Evolutionary conservation across 2,329 filamentous ascomycete genomes (phyloP), one percentile per base, ranked within the genome.

Genomic region (Trichophyton schoenleinii): DNA sequence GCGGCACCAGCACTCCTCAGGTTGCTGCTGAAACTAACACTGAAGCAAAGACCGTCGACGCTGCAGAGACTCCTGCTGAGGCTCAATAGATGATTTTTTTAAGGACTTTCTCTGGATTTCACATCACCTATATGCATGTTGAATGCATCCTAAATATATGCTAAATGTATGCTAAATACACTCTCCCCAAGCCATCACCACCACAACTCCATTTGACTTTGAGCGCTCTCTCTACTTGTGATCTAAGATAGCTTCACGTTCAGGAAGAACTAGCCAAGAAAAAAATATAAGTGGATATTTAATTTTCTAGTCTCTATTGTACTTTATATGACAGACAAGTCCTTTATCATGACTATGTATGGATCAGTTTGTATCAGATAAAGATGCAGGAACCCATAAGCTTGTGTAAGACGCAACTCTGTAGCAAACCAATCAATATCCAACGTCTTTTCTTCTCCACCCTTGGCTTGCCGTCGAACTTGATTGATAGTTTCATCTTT

Each of bases 1-100:
- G 64, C 41, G 61, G 76, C 71, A 42, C 71, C 73, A 67, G 80
- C 77, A 80, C 81, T 57, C 73, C 49, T 2, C 31, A 55, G 7
- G 49, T 20, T n/a, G 15, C 49, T 8, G 73, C n/a, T 76, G 75
- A 31, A 80, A 80, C 73, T 83, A 83, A 72, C 4, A 36, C 57
- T 44, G 36, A 77, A 77, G 20, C 71, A 75, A 60, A 84, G 68
- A 83, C 78, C 11, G 36, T 31, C 31, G 46, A 49, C 22, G 13
- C 9, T 28, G 46, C 22, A 28, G 46, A 49, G 41, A n/a, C 41
- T 8, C 4, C 41, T 18, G n/a, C 41, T 44, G 1, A 38, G 34
- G 4, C 34, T 38, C 34, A 38, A 38, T 38, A 38, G 34, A 38
- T 38, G 34, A 9, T 13, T 38, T 38, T 38, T 38, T 13, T 38